Evolutionary conservation across 257 asterid species (phyloP).

Genomic region (Fraxinus anomala): DNA sequence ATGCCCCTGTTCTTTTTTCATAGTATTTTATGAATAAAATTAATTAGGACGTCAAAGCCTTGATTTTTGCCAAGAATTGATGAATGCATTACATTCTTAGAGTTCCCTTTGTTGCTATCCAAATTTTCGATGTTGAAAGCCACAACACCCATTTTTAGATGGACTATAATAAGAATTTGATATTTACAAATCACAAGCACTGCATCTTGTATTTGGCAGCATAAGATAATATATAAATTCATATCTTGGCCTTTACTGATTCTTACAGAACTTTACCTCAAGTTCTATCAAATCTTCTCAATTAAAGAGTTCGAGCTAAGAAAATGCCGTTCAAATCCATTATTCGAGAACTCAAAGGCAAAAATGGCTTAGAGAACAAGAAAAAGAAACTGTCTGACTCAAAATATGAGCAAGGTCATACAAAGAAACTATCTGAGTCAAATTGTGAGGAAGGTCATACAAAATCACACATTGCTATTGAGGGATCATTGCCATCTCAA

Average conservation of each 20-base stretch:
- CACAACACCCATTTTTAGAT: no score
- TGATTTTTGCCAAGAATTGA: not conserved
- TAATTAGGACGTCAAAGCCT: not conserved
- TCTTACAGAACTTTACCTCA: slow-evolving; percentile 8
- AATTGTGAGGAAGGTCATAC: slow-evolving; percentile 33
- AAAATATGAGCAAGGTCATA: slow-evolving; percentile 31
- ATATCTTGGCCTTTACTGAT: not conserved
- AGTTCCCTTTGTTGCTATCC: not conserved
- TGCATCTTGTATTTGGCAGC: no score
- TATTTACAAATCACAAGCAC: no score
- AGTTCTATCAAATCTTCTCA: not conserved
- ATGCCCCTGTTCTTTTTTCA: not conserved
- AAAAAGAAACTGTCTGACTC: slow-evolving; percentile 34
- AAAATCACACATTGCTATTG: slow-evolving; percentile 42
- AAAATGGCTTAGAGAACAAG: slow-evolving; percentile 34
- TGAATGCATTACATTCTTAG: slow-evolving; percentile 1
- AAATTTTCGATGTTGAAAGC: no score
- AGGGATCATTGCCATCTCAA: slow-evolving; percentile 36
- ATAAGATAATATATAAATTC: no score
- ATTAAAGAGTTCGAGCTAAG: slow-evolving; percentile 17
- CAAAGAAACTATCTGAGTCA: slow-evolving; percentile 35
- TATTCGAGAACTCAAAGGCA: slow-evolving; percentile 35
- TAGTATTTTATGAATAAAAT: not conserved
- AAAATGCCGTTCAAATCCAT: slow-evolving; percentile 45
- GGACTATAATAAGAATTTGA: no score